Evolutionary conservation across 2,329 filamentous ascomycete genomes (phyloP).

Genomic region (Xylaria sp.): DNA sequence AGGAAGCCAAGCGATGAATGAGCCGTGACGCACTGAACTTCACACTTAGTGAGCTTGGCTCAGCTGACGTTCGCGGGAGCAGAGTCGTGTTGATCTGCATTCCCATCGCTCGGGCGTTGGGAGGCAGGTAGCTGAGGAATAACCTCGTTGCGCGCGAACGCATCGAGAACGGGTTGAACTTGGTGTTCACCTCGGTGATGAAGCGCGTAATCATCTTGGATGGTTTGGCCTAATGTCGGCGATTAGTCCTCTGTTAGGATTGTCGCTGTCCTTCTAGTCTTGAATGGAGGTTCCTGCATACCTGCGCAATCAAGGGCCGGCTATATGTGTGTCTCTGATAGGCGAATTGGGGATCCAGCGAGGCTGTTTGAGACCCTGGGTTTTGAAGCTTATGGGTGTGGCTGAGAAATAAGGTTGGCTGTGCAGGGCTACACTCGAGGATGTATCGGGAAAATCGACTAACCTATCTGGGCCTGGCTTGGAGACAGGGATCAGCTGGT

Average conservation of each 20-base stretch:
- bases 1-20: background rate
- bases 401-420: constrained; percentile 28
- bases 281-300: background rate
- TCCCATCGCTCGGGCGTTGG: constrained; percentile 76
- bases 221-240: background rate
- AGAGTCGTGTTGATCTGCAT: constrained; percentile 84
- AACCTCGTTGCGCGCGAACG: constrained; percentile 84
- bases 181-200: constrained; percentile 85
- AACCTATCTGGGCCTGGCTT: background rate
- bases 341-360: background rate
- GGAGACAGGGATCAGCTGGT: background rate
- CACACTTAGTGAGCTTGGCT: constrained; percentile 75
- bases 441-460: background rate
- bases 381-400: constrained; percentile 35
- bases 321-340: background rate
- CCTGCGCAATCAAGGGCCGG: constrained; percentile 19
- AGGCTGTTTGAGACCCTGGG: background rate
- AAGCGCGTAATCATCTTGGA: constrained; percentile 81
- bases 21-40: constrained; percentile 80
- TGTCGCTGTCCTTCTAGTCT: background rate
- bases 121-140: constrained; percentile 86
- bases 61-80: constrained; percentile 75
- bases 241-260: background rate
- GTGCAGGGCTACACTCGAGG: constrained; percentile 13
- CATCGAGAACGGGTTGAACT: constrained; percentile 91